A percentile compares a stretch with the other conserved stretches of the same genome.
Conservation (phyloP, 495 filamentous ascomycete genomes). For the Cairneyella variabilis region DNA sequence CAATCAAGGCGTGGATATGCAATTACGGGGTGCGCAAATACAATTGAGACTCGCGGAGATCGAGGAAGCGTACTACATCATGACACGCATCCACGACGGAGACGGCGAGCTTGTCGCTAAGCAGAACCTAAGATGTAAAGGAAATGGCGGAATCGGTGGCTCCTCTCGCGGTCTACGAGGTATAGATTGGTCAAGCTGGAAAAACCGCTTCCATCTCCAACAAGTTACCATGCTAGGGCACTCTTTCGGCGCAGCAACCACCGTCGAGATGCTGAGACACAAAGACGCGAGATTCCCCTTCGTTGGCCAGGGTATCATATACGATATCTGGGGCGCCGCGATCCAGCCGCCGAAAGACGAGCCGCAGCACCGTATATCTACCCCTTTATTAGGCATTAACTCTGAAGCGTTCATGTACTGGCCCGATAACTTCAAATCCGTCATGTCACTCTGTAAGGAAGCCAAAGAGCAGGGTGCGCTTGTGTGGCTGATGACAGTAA, state of each 20-base stretch:
- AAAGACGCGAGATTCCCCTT: slow-evolving; percentile 26
- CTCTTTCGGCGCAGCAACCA: slow-evolving; percentile 69
- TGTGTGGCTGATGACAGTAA: slow-evolving; percentile 56
- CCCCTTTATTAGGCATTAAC: slow-evolving; percentile 53
- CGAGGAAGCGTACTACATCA: slow-evolving; percentile 50
- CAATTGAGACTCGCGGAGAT: slow-evolving; percentile 69
- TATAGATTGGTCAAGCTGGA: slow-evolving; percentile 10
- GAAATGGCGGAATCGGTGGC: slow-evolving; percentile 45
- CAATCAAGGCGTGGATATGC: slow-evolving; percentile 47
- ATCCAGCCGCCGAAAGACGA: slow-evolving; percentile 37
- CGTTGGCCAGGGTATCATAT: slow-evolving; percentile 53
- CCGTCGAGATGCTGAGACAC: slow-evolving; percentile 43
- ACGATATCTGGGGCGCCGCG: slow-evolving; percentile 51
- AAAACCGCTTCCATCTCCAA: slow-evolving; percentile 42
- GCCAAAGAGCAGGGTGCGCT: slow-evolving; percentile 41
- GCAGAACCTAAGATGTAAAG: slow-evolving; percentile 36
- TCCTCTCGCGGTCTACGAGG: slow-evolving; percentile 50
- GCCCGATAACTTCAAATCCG: slow-evolving; percentile 49
- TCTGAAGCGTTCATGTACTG: slow-evolving; percentile 61
- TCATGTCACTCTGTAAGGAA: slow-evolving; percentile 47
- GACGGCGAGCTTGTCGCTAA: slow-evolving; percentile 34
- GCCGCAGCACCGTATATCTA: slow-evolving; percentile 36
- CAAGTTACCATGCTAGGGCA: slow-evolving; percentile 66
- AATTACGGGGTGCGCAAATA: slow-evolving; percentile 58
- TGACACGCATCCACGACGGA: slow-evolving; percentile 55